Percentiles rank a stretch among this genome's conserved stretches.
phyloP scores from a whole-genome alignment of 306 rosid genomes.

The Dryas drummondii region DNA sequence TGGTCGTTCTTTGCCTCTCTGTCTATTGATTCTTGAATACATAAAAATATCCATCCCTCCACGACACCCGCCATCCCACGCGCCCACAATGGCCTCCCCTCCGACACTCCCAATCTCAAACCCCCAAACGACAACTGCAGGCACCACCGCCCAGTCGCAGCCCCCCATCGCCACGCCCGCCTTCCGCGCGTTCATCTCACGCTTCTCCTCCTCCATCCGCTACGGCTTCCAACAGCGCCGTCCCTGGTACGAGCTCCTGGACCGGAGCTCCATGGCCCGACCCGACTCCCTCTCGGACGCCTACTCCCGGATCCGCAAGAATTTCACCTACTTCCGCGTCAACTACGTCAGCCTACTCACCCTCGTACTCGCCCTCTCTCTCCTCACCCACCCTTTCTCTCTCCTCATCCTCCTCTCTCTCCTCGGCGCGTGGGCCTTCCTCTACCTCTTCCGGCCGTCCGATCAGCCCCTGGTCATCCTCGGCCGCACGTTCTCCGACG shows the following conservation, averaged over 20 bases:
- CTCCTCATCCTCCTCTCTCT: conserved; percentile 75
- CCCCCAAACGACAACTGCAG: conserved; percentile 30
- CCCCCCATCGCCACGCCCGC: conserved; percentile 80
- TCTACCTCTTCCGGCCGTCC: conserved; percentile 76
- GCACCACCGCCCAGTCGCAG: conserved; percentile 35
- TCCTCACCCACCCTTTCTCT: conserved; percentile 78
- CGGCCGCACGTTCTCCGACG: conserved; percentile 79
- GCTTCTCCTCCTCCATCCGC: conserved; percentile 64
- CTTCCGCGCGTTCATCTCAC: conserved; percentile 77
- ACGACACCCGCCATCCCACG: conserved; percentile 17
- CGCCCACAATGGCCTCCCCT: conserved; percentile 62
- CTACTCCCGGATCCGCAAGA: conserved; percentile 89
- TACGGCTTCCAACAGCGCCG: conserved; percentile 82
- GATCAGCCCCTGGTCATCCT: conserved; percentile 77
- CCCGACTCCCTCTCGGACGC: conserved; percentile 84
- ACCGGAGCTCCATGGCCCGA: conserved; percentile 58
- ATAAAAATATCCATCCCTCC: background rate
- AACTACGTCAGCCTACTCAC: conserved; percentile 67
- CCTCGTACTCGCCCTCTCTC: conserved; percentile 69
- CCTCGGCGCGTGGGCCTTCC: conserved; percentile 75
- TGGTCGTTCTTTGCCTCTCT: background rate
- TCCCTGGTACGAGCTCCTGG: conserved; percentile 81
- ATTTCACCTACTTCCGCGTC: conserved; percentile 79
- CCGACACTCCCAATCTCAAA: conserved; percentile 79
- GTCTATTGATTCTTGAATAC: background rate